A percentile compares a stretch with the other conserved stretches of the same genome.
These are phyloP conservation scores for Leishmania tropica DNA, from an alignment of 208 protist species.

Conservation along the genomic window DNA sequence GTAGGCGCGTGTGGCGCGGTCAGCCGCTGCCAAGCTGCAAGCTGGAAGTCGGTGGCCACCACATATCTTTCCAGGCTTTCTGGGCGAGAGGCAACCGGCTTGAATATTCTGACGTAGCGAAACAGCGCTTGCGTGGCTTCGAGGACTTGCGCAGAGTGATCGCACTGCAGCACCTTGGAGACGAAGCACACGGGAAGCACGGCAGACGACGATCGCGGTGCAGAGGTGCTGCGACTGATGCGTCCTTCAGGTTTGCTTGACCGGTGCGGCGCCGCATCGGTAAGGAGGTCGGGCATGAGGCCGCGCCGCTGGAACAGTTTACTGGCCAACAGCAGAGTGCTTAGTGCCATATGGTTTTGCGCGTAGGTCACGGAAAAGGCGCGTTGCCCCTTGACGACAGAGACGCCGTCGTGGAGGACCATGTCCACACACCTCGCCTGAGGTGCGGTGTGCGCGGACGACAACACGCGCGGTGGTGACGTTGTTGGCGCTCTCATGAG, in stretches of 20 bases:
- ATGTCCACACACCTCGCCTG: conserved; percentile 35
- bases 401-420: conserved; percentile 78
- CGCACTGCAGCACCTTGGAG: conserved; percentile 64
- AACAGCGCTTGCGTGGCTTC: conserved; percentile 42
- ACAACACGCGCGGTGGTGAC: background rate
- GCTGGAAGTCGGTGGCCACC: conserved; percentile 42
- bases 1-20: background rate
- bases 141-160: conserved; percentile 45
- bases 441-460: background rate
- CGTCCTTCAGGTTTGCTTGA: background rate
- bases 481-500: background rate
- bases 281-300: background rate
- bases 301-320: conserved; percentile 42
- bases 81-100: conserved; percentile 37
- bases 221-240: background rate
- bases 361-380: conserved; percentile 74
- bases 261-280: background rate
- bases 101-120: conserved; percentile 37
- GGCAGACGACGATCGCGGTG: background rate
- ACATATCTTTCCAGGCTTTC: conserved; percentile 68
- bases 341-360: conserved; percentile 79
- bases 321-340: conserved; percentile 52
- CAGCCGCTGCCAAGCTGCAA: conserved; percentile 5
- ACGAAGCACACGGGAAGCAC: conserved; percentile 53
- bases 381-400: conserved; percentile 60